phyloP scores from a whole-genome alignment of 2,329 filamentous ascomycete species.

The Ophidiomyces ophidiicola region DNA sequence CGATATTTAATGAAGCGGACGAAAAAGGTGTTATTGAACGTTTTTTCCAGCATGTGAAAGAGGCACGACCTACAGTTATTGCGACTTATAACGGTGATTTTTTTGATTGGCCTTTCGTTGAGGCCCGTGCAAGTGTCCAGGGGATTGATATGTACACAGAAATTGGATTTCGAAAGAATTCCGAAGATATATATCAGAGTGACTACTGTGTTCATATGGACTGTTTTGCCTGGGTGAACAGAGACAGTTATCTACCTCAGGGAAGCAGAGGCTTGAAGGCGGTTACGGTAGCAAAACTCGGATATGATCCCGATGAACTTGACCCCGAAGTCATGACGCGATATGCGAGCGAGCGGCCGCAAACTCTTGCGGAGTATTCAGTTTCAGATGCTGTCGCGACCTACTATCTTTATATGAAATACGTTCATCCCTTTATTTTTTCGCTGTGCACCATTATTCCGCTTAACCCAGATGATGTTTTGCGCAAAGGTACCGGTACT shows the following conservation, averaged over 20 bases:
- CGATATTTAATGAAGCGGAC: constrained; percentile 96
- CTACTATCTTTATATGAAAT: constrained; percentile 99
- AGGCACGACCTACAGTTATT: constrained; percentile 87
- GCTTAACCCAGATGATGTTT: constrained; percentile 77
- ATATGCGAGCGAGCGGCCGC: constrained; percentile 72
- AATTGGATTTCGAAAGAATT: constrained; percentile 92
- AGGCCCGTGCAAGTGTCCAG: constrained; percentile 79
- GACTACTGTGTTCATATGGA: constrained; percentile 98
- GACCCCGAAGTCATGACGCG: constrained; percentile 96
- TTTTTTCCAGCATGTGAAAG: constrained; percentile 93
- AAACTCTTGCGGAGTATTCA: constrained; percentile 92
- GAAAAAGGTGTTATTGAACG: constrained; percentile 78
- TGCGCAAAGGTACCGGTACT: constrained; percentile 92
- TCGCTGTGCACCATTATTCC: constrained; percentile 95
- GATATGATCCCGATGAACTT: constrained; percentile 94
- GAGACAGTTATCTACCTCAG: constrained; percentile 94
- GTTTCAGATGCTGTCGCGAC: constrained; percentile 98
- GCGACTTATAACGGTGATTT: constrained; percentile 99
- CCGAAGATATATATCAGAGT: constrained; percentile 90
- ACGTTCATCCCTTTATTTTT: constrained; percentile 99
- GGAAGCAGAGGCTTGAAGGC: constrained; percentile 95
- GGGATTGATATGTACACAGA: constrained; percentile 99
- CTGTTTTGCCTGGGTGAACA: constrained; percentile 96
- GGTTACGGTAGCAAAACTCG: constrained; percentile 92
- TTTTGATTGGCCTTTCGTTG: constrained; percentile 99